Evolutionary conservation across 305 asterid genomes (phyloP), one percentile per base, ranked within the genome.

Genomic region (Solanum hybrid): DNA sequence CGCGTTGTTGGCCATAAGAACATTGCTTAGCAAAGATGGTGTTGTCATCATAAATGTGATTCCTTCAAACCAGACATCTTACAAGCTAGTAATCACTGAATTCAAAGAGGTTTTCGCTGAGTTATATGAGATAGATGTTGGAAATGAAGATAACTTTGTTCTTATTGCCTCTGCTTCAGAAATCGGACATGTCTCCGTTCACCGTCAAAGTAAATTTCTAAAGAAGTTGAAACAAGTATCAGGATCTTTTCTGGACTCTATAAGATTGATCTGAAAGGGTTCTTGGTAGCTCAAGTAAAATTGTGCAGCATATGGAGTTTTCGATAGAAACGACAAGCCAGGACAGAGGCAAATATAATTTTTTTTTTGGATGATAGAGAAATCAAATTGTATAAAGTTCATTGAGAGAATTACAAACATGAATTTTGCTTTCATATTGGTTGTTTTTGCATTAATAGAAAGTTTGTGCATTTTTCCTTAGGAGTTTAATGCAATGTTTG

Each of bases 81-180:
- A 92, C 77, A 94, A 95, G 91, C 88, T 85, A 66, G 66, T 96
- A 90, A 89, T 93, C 24, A 17, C 82, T 34, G 92, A 91, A 90
- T 51, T 95, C 90, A 89, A 75, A 32, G 93, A 90, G 75, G 94
- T 94, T 64, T 96, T 95, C 87, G 93, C 92, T 85, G 96, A 94
- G 91, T 29, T 95, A 56, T 92, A 93, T 73, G 97, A 94, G 93
- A 94, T 97, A 35, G 97, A 95, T 91, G 96, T 94, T 87, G 98
- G 95, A 22, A 95, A 95, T 90, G 96, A 90, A 90, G 99, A 95
- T 90, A 97, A 95, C 92, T 89, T 95, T 86, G 98, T 97, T 89
- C 91, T 97, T 9, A 89, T 96, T 88, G 99, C 97, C 32, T 90
- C 97, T 0, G 89, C 91, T 64, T 94, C 96, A 29, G 88, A 85